Percentiles rank a stretch among this genome's conserved stretches.
phyloP scores from a whole-genome alignment of 208 protist genomes.

The Leishmania tropica region DNA sequence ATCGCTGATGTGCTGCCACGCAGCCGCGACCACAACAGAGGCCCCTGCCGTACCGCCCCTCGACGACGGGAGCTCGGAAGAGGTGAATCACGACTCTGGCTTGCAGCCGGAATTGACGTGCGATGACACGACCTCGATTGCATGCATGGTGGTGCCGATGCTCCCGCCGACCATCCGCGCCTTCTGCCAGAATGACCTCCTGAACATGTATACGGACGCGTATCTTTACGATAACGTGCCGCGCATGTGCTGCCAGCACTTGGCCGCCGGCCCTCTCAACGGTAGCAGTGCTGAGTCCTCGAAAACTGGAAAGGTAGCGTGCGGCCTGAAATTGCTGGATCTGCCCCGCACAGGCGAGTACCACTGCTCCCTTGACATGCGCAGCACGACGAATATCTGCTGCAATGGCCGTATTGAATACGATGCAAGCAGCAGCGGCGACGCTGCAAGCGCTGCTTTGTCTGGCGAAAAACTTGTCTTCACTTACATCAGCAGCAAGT shows the following conservation, averaged over 20 bases:
- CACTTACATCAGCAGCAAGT: slow-evolving; percentile 19
- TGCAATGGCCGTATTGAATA: slow-evolving; percentile 25
- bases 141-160: slow-evolving; percentile 8
- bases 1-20: slow-evolving; percentile 23
- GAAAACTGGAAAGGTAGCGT: neutral
- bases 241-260: slow-evolving; percentile 23
- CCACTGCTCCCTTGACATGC: slow-evolving; percentile 15
- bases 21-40: slow-evolving; percentile 6
- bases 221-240: slow-evolving; percentile 12
- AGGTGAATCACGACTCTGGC: neutral
- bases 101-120: slow-evolving; percentile 10
- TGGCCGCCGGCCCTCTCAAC: neutral
- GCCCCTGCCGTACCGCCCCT: slow-evolving; percentile 9
- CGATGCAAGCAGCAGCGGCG: neutral
- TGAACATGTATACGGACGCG: slow-evolving; percentile 16
- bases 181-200: slow-evolving; percentile 26
- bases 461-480: neutral
- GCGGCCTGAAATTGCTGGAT: slow-evolving; percentile 12
- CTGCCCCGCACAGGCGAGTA: slow-evolving; percentile 21
- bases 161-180: slow-evolving; percentile 18
- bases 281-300: neutral
- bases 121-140: neutral
- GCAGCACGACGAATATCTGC: slow-evolving; percentile 7
- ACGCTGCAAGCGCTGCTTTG: neutral
- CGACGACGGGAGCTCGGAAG: neutral